Evolutionary conservation across 2,329 filamentous ascomycete genomes (phyloP), one percentile per base, ranked within the genome.

Genomic region (Colletotrichum nymphaeae): DNA sequence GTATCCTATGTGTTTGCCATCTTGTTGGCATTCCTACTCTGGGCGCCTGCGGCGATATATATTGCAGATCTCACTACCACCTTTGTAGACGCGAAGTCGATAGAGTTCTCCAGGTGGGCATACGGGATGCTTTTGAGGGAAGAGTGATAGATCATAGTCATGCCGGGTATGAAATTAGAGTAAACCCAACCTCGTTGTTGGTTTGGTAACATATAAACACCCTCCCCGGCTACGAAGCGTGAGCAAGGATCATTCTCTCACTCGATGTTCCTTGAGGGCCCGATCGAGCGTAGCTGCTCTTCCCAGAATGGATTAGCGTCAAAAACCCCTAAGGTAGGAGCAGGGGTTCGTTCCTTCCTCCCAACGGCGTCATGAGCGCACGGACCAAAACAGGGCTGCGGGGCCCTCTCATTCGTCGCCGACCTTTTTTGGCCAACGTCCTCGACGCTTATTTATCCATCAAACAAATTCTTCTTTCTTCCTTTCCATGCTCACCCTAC

Each of bases 381-480:
- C 60, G 55, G 32, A 16, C 55, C 55, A 55, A 2, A 2, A 9
- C 19, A 30, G 37, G 5, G 30, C 28, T 55, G 59, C 16, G 59
- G 70, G 70, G 67, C 66, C 52, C 63, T 57, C 28, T 16, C 12
- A 32, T 69, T 72, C 70, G 70, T 73, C 30, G 66, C 70, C 70
- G 49, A 65, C 70, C 67, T 57, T 60, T 60, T 60, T 60, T 65
- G 22, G 22, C 46, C 24, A 14, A 9, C 58, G 22, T 56, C 24
- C 49, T 35, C 16, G 35, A 49, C 42, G 42, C 32, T 56, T 16
- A 57, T 49, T 49, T 11, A 57, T 49, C 28, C 24, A 12, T 55
- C 5, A 52, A 57, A 62, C 3, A 22, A 60, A 57, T 49, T n/a
- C 35, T 67, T 52, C 59, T 55, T 55, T 9, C n/a, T 35, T 14